Evolutionary conservation across 1,139 yeast species (phyloP), one percentile per base, ranked within the genome.

Genomic region (Scheffersomyces illinoinensis): DNA sequence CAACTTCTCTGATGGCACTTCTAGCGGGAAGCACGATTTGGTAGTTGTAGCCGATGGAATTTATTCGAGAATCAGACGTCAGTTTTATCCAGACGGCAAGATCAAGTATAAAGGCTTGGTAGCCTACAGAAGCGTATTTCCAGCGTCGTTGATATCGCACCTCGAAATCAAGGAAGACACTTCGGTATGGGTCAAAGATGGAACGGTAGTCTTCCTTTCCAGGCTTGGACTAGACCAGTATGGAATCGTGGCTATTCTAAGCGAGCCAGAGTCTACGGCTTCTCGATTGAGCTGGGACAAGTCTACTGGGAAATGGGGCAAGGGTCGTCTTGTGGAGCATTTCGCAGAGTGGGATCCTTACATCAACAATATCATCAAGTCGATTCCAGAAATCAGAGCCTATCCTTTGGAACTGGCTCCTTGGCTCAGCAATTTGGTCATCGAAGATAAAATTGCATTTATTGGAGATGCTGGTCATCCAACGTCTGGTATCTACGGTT

Each of bases 381-480:
- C 48, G 6, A 61, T 61, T 56, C 66, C 66, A 18, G 61, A 59
- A 23, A 50, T 58, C 18, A 54, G 54, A 5, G 63, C 65, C 4
- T 63, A 57, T 56, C 66, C 66, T 14, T 53, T 63, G 53, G 66
- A 63, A 33, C 53, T 57, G 8, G 63, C 64, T 17, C 60, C 63
- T 10, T 63, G 66, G 65, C 52, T 61, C 17, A 46, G 53, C 26
- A 51, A 61, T 12, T 51, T 62, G 47, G 49, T 55, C 5, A 47
- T 56, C 21, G 60, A 60, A 24, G 70, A 66, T n/a, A 64, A 63
- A 26, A 67, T 75, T 24, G 72, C 71, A 20, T 65, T 76, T 43
- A 55, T 76, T 19, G 80, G 80, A n/a, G 82, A 76, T 63, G 73
- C 79, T 48, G 51, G 26, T 24, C 51, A 48, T 48, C 66, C 65